These are phyloP conservation scores for Pseudopithomyces chartarum DNA, from an alignment of 2,329 filamentous ascomycete species.

Conservation along the genomic window DNA sequence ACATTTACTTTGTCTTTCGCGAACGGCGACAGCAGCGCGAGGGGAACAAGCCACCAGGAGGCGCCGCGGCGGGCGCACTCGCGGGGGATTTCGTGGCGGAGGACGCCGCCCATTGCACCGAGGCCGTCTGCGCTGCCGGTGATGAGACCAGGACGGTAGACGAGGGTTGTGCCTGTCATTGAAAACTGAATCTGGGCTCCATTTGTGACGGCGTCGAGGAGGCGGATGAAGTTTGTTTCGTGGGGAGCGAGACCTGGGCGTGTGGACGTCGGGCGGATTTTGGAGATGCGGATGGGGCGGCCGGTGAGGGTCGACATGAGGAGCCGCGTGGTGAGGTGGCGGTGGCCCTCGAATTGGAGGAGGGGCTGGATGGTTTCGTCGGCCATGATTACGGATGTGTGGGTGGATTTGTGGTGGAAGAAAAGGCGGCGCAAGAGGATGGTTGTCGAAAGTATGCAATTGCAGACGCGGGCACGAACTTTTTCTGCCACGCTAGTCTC, in stretches of 20 bases:
- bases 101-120: slow-evolving; percentile 73
- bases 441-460: neutral
- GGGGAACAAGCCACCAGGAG: slow-evolving; percentile 87
- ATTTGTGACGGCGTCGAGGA: slow-evolving; percentile 94
- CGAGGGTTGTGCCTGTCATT: slow-evolving; percentile 90
- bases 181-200: slow-evolving; percentile 94
- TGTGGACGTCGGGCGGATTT: slow-evolving; percentile 87
- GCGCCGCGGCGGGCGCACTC: slow-evolving; percentile 79
- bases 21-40: slow-evolving; percentile 91
- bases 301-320: slow-evolving; percentile 91
- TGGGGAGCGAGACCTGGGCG: slow-evolving; percentile 88
- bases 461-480: slow-evolving; percentile 9
- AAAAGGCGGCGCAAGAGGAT: neutral
- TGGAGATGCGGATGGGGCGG: slow-evolving; percentile 85
- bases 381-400: slow-evolving; percentile 9
- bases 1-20: slow-evolving; percentile 91
- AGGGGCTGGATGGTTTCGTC: slow-evolving; percentile 51
- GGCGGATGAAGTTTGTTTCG: slow-evolving; percentile 93
- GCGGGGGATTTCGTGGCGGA: slow-evolving; percentile 79
- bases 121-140: slow-evolving; percentile 80
- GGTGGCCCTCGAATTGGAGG: slow-evolving; percentile 81
- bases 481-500: slow-evolving; percentile 15
- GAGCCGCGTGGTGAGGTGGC: slow-evolving; percentile 80
- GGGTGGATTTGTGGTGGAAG: neutral
- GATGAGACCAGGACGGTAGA: slow-evolving; percentile 90